Evolutionary conservation across 140 eudicot genomes (phyloP).

Genomic region (Ambrosia hybrid): DNA sequence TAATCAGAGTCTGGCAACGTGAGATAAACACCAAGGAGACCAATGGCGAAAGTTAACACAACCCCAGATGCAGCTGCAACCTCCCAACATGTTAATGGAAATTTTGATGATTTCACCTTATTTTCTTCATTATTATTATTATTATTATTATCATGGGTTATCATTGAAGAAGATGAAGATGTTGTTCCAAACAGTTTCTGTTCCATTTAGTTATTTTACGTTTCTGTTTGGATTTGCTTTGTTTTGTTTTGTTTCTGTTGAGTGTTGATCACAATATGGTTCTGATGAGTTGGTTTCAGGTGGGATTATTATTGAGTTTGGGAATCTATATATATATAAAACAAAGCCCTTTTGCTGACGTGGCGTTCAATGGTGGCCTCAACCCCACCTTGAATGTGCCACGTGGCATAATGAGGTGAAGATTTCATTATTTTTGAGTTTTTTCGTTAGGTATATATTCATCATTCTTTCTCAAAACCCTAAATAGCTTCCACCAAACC

Average conservation of each 20-base stretch:
- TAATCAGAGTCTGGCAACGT: constrained; percentile 80
- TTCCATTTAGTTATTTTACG: neutral
- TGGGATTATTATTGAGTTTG: constrained; percentile 24
- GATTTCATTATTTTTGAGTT: too few relatives aligned
- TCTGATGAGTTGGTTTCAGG: too few relatives aligned
- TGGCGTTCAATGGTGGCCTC: too few relatives aligned
- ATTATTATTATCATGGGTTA: constrained; percentile 12
- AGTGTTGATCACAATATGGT: too few relatives aligned
- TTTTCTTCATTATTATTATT: constrained; percentile 17
- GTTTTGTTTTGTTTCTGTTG: too few relatives aligned
- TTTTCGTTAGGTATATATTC: too few relatives aligned
- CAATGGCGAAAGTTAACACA: constrained; percentile 45
- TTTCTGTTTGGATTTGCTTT: neutral
- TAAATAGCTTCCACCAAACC: too few relatives aligned
- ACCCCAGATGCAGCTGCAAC: constrained; percentile 49
- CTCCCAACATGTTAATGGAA: constrained; percentile 64
- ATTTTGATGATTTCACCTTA: constrained; percentile 31
- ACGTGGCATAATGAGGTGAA: too few relatives aligned
- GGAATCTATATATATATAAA: constrained; percentile 24
- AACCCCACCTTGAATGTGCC: too few relatives aligned
- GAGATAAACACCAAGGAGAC: constrained; percentile 60
- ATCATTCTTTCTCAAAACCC: too few relatives aligned
- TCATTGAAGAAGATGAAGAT: constrained; percentile 15
- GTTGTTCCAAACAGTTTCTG: constrained; percentile 17
- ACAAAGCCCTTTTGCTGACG: too few relatives aligned